phyloP scores from a whole-genome alignment of 129 eudicot species.

The Helichrysum umbraculigerum region DNA sequence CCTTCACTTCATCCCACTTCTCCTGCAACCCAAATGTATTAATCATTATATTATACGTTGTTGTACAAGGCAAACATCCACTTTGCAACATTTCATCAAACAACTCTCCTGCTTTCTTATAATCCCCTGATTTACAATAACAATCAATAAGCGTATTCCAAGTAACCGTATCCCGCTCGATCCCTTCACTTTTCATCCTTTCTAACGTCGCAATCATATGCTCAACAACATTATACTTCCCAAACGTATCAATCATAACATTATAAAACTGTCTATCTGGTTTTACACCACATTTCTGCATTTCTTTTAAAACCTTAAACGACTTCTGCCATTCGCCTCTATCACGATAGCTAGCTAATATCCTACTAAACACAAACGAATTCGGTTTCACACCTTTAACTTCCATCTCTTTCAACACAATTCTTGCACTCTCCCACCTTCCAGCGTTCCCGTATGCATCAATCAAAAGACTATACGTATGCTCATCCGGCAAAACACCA shows the following conservation, averaged over 20 bases:
- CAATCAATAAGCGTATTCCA: slow-evolving; percentile 93
- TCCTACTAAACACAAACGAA: slow-evolving; percentile 73
- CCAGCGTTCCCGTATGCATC: slow-evolving; percentile 92
- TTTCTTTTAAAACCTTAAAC: slow-evolving; percentile 88
- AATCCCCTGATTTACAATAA: slow-evolving; percentile 76
- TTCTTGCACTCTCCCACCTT: slow-evolving; percentile 94
- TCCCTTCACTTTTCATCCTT: slow-evolving; percentile 78
- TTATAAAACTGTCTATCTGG: slow-evolving; percentile 87
- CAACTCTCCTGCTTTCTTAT: slow-evolving; percentile 64
- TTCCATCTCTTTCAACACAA: slow-evolving; percentile 92
- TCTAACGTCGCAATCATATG: slow-evolving; percentile 77
- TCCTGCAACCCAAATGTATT: slow-evolving; percentile 78
- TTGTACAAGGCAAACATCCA: slow-evolving; percentile 77
- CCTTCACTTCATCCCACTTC: slow-evolving; percentile 73
- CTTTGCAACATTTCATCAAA: slow-evolving; percentile 69
- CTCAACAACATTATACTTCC: slow-evolving; percentile 83
- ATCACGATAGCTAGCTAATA: slow-evolving; percentile 73
- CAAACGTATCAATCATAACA: slow-evolving; percentile 91
- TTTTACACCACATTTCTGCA: slow-evolving; percentile 70
- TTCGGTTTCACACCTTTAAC: slow-evolving; percentile 63
- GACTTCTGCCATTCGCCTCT: slow-evolving; percentile 89
- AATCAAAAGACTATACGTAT: slow-evolving; percentile 75
- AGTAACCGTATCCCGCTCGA: slow-evolving; percentile 85
- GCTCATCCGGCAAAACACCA: slow-evolving; percentile 81
- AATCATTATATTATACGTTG: slow-evolving; percentile 88